Percentiles rank a stretch among this genome's conserved stretches.
These are phyloP conservation scores for Backusella westeae DNA, from an alignment of 192 early-diverging fungal species.

Conservation along the genomic window DNA sequence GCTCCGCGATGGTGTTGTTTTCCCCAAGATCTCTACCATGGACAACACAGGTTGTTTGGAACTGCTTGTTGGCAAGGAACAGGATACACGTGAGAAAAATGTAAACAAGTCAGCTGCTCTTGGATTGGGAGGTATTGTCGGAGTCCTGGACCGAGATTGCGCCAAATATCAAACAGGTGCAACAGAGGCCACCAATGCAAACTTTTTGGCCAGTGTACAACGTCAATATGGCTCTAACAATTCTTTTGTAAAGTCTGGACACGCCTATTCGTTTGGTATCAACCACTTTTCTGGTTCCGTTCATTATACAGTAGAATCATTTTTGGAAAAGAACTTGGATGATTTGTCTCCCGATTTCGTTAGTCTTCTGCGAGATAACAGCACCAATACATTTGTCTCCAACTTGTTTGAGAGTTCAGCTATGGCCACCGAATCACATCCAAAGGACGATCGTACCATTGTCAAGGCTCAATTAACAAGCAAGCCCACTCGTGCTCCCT, in stretches of 20 bases:
- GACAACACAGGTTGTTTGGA: slow-evolving; percentile 54
- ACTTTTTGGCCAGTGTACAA: slow-evolving; percentile 39
- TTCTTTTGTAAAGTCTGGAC: slow-evolving; percentile 38
- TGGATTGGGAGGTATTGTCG: slow-evolving; percentile 42
- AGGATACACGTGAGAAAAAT: slow-evolving; percentile 29
- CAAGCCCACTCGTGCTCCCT: slow-evolving; percentile 71
- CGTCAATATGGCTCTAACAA: slow-evolving; percentile 32
- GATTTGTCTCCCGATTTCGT: slow-evolving; percentile 82
- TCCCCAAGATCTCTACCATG: slow-evolving; percentile 49
- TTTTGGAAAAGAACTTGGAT: slow-evolving; percentile 75
- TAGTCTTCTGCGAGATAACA: slow-evolving; percentile 66
- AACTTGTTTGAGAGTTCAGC: slow-evolving; percentile 70
- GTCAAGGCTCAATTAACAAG: slow-evolving; percentile 75
- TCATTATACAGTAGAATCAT: slow-evolving; percentile 76
- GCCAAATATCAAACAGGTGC: slow-evolving; percentile 40
- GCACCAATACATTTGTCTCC: slow-evolving; percentile 73
- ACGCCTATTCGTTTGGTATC: slow-evolving; percentile 62
- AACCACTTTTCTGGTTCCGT: slow-evolving; percentile 72
- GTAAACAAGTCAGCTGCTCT: slow-evolving; percentile 21
- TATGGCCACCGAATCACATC: slow-evolving; percentile 73
- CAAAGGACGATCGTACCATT: slow-evolving; percentile 72
- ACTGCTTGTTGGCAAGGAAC: slow-evolving; percentile 53
- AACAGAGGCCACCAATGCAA: slow-evolving; percentile 49
- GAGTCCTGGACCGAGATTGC: slow-evolving; percentile 46
- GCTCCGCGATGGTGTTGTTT: slow-evolving; percentile 50